Evolutionary conservation across 2,329 filamentous ascomycete genomes (phyloP).

Genomic region (Endothia cerciana): DNA sequence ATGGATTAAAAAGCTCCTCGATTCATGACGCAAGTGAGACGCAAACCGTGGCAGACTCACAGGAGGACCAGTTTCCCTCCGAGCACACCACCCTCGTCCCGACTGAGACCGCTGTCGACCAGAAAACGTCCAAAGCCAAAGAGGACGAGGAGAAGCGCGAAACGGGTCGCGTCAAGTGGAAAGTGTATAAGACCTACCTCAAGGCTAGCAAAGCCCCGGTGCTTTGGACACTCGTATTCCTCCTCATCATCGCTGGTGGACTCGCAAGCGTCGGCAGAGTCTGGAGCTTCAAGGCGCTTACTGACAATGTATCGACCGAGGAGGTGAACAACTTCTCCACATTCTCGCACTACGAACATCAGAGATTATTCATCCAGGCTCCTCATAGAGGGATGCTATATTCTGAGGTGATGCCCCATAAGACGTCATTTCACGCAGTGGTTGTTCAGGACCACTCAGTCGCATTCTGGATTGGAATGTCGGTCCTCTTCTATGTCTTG

Average conservation of each 20-base stretch:
- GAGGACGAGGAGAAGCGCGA: constrained; percentile 38
- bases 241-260: constrained; percentile 33
- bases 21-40: constrained; percentile 28
- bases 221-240: constrained; percentile 35
- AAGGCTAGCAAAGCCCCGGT: constrained; percentile 36
- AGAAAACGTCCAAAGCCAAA: constrained; percentile 29
- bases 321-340: constrained; percentile 25
- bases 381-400: constrained; percentile 21
- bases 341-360: constrained; percentile 19
- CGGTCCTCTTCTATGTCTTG: constrained; percentile 37
- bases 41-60: constrained; percentile 23
- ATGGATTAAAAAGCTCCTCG: constrained; percentile 22
- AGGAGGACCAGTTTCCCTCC: constrained; percentile 25
- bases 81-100: constrained; percentile 22
- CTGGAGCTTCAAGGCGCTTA: constrained; percentile 42
- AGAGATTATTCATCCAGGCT: constrained; percentile 26
- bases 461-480: constrained; percentile 37
- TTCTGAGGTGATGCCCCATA: constrained; percentile 24
- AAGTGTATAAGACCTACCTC: constrained; percentile 41
- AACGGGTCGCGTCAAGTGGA: constrained; percentile 40
- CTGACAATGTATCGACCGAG: constrained; percentile 34
- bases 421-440: constrained; percentile 9
- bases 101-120: constrained; percentile 21
- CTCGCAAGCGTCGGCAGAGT: constrained; percentile 36
- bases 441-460: constrained; percentile 26